Percentiles rank a stretch among this genome's conserved stretches.
These are phyloP conservation scores for Zygoascus ofunaensis DNA, from an alignment of 805 yeast genomes.

Conservation along the genomic window DNA sequence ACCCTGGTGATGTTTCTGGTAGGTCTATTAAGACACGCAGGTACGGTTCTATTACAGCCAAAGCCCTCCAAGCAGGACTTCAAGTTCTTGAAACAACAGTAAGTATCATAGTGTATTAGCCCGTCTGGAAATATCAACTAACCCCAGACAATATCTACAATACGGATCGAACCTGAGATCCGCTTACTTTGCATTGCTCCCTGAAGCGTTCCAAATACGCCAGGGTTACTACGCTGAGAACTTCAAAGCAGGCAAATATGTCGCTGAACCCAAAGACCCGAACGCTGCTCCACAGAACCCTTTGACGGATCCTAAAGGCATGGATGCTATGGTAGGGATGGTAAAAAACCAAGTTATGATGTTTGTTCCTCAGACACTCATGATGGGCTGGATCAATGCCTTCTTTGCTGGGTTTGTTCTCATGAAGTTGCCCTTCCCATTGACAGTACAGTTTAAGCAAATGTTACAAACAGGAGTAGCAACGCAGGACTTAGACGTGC, in stretches of 20 bases:
- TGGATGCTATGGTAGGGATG: conserved; percentile 67
- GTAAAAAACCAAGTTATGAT: conserved; percentile 74
- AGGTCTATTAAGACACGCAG: conserved; percentile 66
- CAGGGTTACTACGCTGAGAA: conserved; percentile 39
- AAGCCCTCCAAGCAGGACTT: conserved; percentile 45
- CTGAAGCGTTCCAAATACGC: conserved; percentile 45
- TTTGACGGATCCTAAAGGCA: conserved; percentile 57
- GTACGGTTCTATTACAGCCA: conserved; percentile 53
- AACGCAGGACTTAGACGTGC: conserved; percentile 76
- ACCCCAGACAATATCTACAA: conserved; percentile 42
- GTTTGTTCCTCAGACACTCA: conserved; percentile 82
- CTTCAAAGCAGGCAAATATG: conserved; percentile 46
- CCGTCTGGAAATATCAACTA: conserved; percentile 11
- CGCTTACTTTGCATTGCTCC: conserved; percentile 45
- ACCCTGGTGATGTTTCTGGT: conserved; percentile 82
- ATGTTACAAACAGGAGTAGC: conserved; percentile 85
- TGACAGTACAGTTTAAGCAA: conserved; percentile 80
- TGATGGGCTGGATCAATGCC: conserved; percentile 94
- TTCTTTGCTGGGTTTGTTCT: conserved; percentile 88
- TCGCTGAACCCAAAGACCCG: conserved; percentile 26
- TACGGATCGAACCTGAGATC: conserved; percentile 50
- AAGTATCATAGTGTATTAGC: conserved; percentile 6
- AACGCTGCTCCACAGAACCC: conserved; percentile 38
- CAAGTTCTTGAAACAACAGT: conserved; percentile 46
- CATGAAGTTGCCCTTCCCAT: conserved; percentile 83